Base-by-base conservation (phyloP, 371 early-diverging fungal genomes). In the Mortierella sp. region DNA sequence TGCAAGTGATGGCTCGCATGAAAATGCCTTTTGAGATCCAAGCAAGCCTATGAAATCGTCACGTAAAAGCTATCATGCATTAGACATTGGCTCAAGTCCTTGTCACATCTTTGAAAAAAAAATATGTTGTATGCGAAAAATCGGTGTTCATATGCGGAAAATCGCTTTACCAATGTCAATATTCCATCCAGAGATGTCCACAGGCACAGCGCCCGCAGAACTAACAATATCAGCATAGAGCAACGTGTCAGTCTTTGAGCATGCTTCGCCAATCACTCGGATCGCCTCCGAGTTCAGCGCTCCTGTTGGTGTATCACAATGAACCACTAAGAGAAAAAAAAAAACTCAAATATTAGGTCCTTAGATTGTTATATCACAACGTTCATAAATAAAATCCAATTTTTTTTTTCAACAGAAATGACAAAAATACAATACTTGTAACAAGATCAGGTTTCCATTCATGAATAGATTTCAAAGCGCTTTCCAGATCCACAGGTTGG, bases 231-330 rank as follows among this genome's bases (percentile, higher is more conserved):
- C 80, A 3, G 74, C 80, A 13, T 79, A 79, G 43, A 74, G 66
- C 31, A 79, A 40, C 4, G 80, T 49, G 10, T 74, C 65, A 4
- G 64, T 35, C 22, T 70, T 61, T 5, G 80, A 65, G 29, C 70
- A 73, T 0, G 67, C 75, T 34, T 79, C 45, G 0, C 80, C 80
- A 13, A 79, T 47, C 0, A 26, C 49, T 9, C 59, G 31, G 19
- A 79, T 71, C 3, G 80, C 68, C 34, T 70, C 80, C 29, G 80
- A 67, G 58, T 79, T 79, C 53, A 74, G 23, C 17, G 68, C 70
- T 55, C 80, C 80, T 17, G 80, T 79, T 0, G 80, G 80, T 0
- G 80, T 79, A 74, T 79, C 80, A 32, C 80, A 79, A 51, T 79
- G 80, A 4, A 73, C 74, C 74, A 73, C 80, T 79, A 67, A n/a